Evolutionary conservation across 129 eudicot species (phyloP), one percentile per base, ranked within the genome.

Genomic region (Rutidosis leptorrhynchoides): DNA sequence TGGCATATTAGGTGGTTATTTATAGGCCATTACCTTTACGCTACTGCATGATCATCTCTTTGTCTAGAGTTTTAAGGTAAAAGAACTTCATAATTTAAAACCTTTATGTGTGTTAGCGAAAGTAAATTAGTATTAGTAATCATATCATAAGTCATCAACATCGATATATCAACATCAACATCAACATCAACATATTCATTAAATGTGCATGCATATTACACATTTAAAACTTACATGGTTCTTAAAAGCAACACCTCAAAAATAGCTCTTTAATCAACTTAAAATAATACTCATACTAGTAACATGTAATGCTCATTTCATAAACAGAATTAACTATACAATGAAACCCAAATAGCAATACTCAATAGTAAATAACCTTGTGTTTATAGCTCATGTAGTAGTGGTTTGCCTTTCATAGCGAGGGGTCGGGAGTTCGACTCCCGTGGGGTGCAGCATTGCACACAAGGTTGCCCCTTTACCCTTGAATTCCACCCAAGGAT

Each of bases 301-400:
- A 27, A 40, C 7, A 45, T 43, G 8, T 25, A 26, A 58, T 35
- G 16, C 51, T 42, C 28, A 22, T 48, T 60, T 26, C 51, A 60
- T 25, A 58, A 46, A 58, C 32, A 42, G 48, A 74, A 48, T 40
- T 66, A 67, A 74, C 74, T 32, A 7, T 58, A 70, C 48, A 15
- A 58, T 0, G 4, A 70, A 42, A 58, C 29, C 67, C 57, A n/a
- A 27, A 45, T 29, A 46, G n/a, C 32, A 4, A 21, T n/a, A n/a
- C 17, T 49, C 64, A 19, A n/a, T n/a, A n/a, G n/a, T n/a, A n/a
- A n/a, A n/a, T n/a, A n/a, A n/a, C n/a, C n/a, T n/a, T n/a, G n/a
- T n/a, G n/a, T n/a, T n/a, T n/a, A n/a, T n/a, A n/a, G n/a, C n/a
- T n/a, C n/a, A n/a, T n/a, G n/a, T n/a, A n/a, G n/a, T n/a, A n/a